These are phyloP conservation scores for Pyracantha coccinea DNA, from an alignment of 331 rosid genomes.

Conservation along the genomic window DNA sequence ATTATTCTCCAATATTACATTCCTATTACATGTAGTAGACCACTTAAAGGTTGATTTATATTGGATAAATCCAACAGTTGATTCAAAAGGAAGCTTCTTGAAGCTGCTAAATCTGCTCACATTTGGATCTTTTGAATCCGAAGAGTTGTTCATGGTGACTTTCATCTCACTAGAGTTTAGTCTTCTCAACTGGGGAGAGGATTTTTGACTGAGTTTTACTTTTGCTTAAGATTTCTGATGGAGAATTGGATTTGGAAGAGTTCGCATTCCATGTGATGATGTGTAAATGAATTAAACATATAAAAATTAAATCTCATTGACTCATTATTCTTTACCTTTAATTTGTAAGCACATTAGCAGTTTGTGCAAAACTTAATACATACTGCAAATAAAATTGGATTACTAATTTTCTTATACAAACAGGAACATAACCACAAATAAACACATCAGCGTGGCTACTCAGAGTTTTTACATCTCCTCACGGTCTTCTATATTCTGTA, in stretches of 20 bases:
- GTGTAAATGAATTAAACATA: neutral
- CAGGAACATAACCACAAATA: too few relatives aligned
- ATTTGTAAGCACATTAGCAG: too few relatives aligned
- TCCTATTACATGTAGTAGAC: too few relatives aligned
- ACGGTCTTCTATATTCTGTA: too few relatives aligned
- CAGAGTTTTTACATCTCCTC: too few relatives aligned
- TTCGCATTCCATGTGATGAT: neutral
- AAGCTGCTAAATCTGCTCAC: neutral
- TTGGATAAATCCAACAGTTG: too few relatives aligned
- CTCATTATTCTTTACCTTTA: neutral
- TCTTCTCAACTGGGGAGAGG: slow-evolving; percentile 12
- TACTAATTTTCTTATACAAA: too few relatives aligned
- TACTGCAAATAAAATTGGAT: too few relatives aligned
- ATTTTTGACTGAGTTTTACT: neutral
- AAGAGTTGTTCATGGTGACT: slow-evolving; percentile 3
- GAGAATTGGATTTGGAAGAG: neutral
- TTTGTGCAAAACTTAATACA: too few relatives aligned
- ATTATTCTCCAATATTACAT: too few relatives aligned
- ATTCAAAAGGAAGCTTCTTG: slow-evolving; percentile 10
- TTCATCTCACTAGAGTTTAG: slow-evolving; percentile 6
- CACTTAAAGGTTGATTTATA: too few relatives aligned
- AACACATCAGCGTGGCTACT: too few relatives aligned
- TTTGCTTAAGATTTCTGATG: neutral
- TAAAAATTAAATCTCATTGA: neutral
- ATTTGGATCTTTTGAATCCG: neutral